These are phyloP conservation scores for Scenedesmus sp. DNA, from an alignment of 163 green algal species.

Conservation along the genomic window DNA sequence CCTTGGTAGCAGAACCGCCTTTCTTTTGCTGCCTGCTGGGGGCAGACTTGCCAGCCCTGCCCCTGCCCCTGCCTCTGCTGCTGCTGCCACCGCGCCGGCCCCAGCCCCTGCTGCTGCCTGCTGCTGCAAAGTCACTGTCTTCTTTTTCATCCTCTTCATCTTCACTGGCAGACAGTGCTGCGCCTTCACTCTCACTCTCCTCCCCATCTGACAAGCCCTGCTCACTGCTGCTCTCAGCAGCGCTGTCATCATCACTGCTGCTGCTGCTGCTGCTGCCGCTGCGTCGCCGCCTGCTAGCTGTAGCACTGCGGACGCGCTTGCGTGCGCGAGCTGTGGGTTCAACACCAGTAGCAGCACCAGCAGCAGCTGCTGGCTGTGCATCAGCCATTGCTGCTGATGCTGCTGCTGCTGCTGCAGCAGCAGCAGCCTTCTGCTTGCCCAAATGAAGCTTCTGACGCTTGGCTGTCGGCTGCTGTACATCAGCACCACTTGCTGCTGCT, in stretches of 20 bases:
- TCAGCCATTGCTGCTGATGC: not conserved
- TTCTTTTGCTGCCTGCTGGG: not conserved
- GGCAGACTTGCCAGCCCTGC: constrained; percentile 4
- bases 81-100: not conserved
- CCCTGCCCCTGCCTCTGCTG: constrained; percentile 17
- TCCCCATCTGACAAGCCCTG: not conserved
- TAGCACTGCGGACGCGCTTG: not conserved
- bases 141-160: not conserved
- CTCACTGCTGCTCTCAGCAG: constrained; percentile 8
- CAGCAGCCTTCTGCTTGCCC: not conserved
- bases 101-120: not conserved
- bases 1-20: not conserved
- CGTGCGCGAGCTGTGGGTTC: not conserved
- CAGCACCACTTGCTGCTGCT: constrained; percentile 1
- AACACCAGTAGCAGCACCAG: not conserved
- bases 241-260: not conserved
- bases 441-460: not conserved
- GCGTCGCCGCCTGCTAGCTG: not conserved
- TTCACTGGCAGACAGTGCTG: not conserved
- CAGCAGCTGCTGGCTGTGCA: not conserved
- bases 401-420: constrained; percentile 11
- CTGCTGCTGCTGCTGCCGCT: constrained; percentile 27
- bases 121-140: not conserved
- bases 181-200: not conserved
- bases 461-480: not conserved